Evolutionary conservation across 163 green algal species (phyloP).

Genomic region (Coccomyxa subellipsoidea): DNA sequence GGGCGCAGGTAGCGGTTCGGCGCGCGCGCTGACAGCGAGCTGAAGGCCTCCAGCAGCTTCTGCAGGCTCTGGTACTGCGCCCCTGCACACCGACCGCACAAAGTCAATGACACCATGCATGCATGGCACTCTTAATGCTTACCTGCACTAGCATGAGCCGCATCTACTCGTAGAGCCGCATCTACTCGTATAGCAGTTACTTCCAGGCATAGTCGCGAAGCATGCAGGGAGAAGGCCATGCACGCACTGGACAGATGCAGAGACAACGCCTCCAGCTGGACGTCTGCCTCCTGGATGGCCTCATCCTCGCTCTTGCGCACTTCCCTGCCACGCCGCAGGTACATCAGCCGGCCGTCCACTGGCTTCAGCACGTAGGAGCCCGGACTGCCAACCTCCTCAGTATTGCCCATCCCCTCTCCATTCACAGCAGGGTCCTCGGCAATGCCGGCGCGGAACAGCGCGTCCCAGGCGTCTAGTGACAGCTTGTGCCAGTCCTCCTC

Average conservation of each 20-base stretch:
- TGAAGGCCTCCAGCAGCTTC: conserved; percentile 65
- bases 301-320: conserved; percentile 34
- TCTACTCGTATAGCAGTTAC: too few species aligned
- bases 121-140: too few species aligned
- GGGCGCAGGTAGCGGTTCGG: conserved; percentile 58
- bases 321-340: conserved; percentile 53
- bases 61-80: conserved; percentile 73
- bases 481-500: conserved; percentile 52
- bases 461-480: conserved; percentile 61
- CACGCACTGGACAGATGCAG: conserved; percentile 49
- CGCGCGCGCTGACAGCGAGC: conserved; percentile 54
- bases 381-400: background rate
- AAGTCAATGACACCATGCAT: background rate
- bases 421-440: conserved; percentile 1
- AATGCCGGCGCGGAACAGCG: conserved; percentile 60
- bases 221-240: background rate
- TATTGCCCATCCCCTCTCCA: background rate
- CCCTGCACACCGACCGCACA: conserved; percentile 15
- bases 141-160: too few species aligned
- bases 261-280: conserved; percentile 52
- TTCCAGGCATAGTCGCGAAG: too few species aligned
- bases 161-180: too few species aligned
- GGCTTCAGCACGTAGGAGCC: conserved; percentile 69
- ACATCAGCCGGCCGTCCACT: conserved; percentile 65
- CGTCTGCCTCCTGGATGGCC: conserved; percentile 46